phyloP scores from a whole-genome alignment of 352 stramenopile species.

The Paralagenidium karlingii region DNA sequence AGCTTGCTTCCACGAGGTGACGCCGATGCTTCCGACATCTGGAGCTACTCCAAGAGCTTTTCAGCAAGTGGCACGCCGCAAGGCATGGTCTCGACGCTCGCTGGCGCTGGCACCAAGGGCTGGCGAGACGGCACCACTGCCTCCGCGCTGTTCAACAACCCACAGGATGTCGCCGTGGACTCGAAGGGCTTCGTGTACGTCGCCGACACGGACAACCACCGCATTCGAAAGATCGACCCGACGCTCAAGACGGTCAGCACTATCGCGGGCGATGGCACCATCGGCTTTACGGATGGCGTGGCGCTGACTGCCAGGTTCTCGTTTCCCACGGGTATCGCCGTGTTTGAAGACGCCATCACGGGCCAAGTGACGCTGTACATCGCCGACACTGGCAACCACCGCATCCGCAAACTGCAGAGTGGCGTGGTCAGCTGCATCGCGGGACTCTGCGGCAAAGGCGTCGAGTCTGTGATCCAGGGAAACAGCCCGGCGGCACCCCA shows the following conservation, averaged over 20 bases:
- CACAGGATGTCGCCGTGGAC: conserved; percentile 87
- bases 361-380: conserved; percentile 40
- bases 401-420: conserved; percentile 54
- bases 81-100: conserved; percentile 83
- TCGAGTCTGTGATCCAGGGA: conserved; percentile 37
- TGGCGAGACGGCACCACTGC: conserved; percentile 57
- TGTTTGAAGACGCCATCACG: conserved; percentile 15
- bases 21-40: conserved; percentile 46
- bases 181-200: conserved; percentile 89
- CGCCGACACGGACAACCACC: conserved; percentile 90
- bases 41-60: conserved; percentile 27
- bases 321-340: conserved; percentile 51
- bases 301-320: conserved; percentile 31
- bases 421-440: conserved; percentile 79
- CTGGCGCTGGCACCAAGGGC: conserved; percentile 61
- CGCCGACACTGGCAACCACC: conserved; percentile 72
- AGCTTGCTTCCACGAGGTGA: conserved; percentile 13
- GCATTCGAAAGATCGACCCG: conserved; percentile 75
- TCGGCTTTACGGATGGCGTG: conserved; percentile 32
- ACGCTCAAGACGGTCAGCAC: conserved; percentile 27
- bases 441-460: conserved; percentile 69
- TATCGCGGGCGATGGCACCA: conserved; percentile 30
- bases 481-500: conserved; percentile 34
- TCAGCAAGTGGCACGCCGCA: conserved; percentile 59
- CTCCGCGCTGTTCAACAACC: conserved; percentile 79